Evolutionary conservation across 441 rosid genomes (phyloP).

Genomic region (Arabidopsis hybrid): DNA sequence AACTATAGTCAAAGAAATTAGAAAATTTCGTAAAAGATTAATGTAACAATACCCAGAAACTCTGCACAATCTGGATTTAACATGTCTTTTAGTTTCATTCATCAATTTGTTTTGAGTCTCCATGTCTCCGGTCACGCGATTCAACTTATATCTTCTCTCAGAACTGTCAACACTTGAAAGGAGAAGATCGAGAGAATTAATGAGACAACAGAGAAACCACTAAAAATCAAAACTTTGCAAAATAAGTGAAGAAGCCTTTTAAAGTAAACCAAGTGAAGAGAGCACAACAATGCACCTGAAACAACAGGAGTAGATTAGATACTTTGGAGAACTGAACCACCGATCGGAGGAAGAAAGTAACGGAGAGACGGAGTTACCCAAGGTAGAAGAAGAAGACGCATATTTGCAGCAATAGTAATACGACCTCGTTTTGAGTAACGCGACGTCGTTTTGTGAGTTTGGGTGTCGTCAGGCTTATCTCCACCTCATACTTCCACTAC

Average conservation of each 20-base stretch:
- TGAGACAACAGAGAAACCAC: constrained; percentile 6
- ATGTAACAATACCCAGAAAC: constrained; percentile 54
- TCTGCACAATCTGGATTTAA: constrained; percentile 56
- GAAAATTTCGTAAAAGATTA: no score
- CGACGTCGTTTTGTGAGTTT: constrained; percentile 26
- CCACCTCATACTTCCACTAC: constrained; percentile 35
- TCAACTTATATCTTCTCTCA: constrained; percentile 32
- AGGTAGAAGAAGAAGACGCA: constrained; percentile 23
- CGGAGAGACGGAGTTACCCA: constrained; percentile 39
- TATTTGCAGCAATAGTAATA: not conserved
- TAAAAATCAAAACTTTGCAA: not conserved
- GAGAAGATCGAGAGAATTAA: not conserved
- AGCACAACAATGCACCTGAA: no score
- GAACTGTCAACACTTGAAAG: not conserved
- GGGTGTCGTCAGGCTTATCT: constrained; percentile 39
- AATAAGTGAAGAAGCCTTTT: not conserved
- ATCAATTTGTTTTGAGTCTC: constrained; percentile 42
- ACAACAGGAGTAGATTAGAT: no score
- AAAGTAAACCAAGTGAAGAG: no score
- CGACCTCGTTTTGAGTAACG: not conserved
- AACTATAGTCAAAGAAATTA: constrained; percentile 7
- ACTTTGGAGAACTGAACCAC: constrained; percentile 2
- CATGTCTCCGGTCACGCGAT: constrained; percentile 48
- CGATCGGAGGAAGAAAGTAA: constrained; percentile 33
- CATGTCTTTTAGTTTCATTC: constrained; percentile 45